Base-by-base conservation (phyloP, 78 protist species). In the Dictyostelium citrinum region DNA sequence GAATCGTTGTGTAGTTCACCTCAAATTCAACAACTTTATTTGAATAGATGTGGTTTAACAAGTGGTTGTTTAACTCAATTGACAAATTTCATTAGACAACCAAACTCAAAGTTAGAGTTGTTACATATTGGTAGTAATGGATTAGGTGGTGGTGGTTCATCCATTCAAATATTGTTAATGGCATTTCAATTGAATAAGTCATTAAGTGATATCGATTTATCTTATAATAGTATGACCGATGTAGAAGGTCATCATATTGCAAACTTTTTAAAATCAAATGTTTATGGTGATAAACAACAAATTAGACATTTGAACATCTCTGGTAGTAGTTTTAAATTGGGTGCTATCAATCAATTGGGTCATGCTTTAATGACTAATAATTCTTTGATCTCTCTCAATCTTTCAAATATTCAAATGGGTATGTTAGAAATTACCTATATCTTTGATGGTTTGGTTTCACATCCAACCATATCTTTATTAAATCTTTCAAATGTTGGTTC, bases 401-500 rank as follows among this genome's bases (percentile, higher is more conserved):
- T 80, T 29, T 80, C 84, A 55, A 7, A 55, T 24, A 35, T 35
- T 58, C 27, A 27, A 11, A 24, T 80, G 41, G 72, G 61, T 22
- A n/a, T 31, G 31, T 12, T 80, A 1, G 84, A 35, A 9, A 27
- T 80, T 2, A n/a, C 84, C 12, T 35, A 80, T 58, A 22, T 80
- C 46, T 27, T 80, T 35, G 84, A 80, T 49, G 84, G 74, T 29
- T 27, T 77, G 12, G 37, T 77, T 2, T 45, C 37, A 8, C 82
- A 77, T 27, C 82, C 82, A 45, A 45, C 58, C 2, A 77, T 77
- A 1, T 77, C 82, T 17, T 20, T 74, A 24, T 39, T 74, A 39
- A 39, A 74, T 74, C 55, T 74, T 39, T 39, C 81, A 39, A 74
- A 74, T 74, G 24, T 8, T 74, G 81, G 60, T 41, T 39, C 81